Evolutionary conservation across 345 rosid genomes (phyloP).

Genomic region (Eucalyptus albens): DNA sequence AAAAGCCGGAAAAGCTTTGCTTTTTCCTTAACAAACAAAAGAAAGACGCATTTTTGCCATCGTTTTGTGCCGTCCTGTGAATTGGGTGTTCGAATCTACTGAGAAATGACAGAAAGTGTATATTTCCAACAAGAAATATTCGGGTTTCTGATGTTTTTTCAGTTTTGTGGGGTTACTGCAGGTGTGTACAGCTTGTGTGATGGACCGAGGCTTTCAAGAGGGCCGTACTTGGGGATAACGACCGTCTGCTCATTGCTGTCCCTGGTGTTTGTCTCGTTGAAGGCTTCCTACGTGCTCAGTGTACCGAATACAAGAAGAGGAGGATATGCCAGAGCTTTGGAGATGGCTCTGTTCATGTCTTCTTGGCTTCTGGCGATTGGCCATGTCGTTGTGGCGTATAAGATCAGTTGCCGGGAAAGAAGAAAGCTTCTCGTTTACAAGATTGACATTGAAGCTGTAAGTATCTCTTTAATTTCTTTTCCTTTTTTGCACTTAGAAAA

Average conservation of each 20-base stretch:
- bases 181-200: conserved; percentile 86
- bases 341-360: conserved; percentile 55
- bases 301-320: conserved; percentile 17
- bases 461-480: conserved; percentile 13
- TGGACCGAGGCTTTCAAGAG: conserved; percentile 67
- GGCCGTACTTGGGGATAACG: conserved; percentile 73
- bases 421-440: conserved; percentile 86
- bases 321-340: conserved; percentile 37
- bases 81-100: background rate
- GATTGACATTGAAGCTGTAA: conserved; percentile 96
- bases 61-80: background rate
- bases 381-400: conserved; percentile 62
- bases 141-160: background rate
- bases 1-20: background rate
- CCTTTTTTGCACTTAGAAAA: background rate
- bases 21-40: background rate
- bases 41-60: background rate
- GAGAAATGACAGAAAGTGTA: too few species aligned
- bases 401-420: conserved; percentile 87
- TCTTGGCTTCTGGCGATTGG: conserved; percentile 60
- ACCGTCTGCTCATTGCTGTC: conserved; percentile 60
- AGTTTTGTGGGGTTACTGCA: background rate
- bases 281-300: conserved; percentile 67
- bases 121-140: too few species aligned
- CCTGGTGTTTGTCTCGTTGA: conserved; percentile 55